Evolutionary conservation across 2,329 filamentous ascomycete genomes (phyloP), one percentile per base, ranked within the genome.

Genomic region (Emmonsiellopsis sp.): DNA sequence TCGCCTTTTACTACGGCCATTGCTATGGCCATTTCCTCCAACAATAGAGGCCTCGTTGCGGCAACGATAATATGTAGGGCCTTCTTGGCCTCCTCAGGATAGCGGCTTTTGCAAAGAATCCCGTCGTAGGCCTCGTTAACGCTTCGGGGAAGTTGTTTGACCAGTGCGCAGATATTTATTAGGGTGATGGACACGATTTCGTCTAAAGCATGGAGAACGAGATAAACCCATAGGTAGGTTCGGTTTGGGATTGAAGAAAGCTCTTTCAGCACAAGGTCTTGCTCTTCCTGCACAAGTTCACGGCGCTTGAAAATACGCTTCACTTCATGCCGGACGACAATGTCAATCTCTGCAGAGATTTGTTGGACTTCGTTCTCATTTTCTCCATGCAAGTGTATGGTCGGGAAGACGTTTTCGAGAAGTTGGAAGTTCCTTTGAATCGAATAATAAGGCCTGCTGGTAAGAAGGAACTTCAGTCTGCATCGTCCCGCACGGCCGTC

Each of bases 181-280:
- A 53, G 55, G 55, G 39, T 47, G 40, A 53, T 36, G 10, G 53
- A 50, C 14, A 40, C 31, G 37, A 32, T 58, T 3, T 54, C 42
- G 5, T 63, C 44, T 32, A 73, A 63, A 2, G 68, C 58, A 10
- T 65, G 55, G 2, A 74, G 57, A 0, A 58, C 68, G 0, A 72
- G 63, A 54, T 63, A 52, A 1, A 73, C 61, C 71, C 71, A 74
- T 1, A 74, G 63, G 55, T 74, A 74, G 0, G 70, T 74, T 10
- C 66, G 61, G 31, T 72, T 59, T 2, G 61, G 51, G 46, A 64
- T 59, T 11, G 49, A 3, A n/a, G 60, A 64, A 0, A 74, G 62
- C 3, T 60, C 51, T 2, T 64, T 49, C 2, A 56, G 34, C 10
- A 72, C 55, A 3, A 54, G 39, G 5, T 49, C 17, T 6, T 55